phyloP scores from a whole-genome alignment of 108 stramenopile species.

The Mediolabrus comicus region DNA sequence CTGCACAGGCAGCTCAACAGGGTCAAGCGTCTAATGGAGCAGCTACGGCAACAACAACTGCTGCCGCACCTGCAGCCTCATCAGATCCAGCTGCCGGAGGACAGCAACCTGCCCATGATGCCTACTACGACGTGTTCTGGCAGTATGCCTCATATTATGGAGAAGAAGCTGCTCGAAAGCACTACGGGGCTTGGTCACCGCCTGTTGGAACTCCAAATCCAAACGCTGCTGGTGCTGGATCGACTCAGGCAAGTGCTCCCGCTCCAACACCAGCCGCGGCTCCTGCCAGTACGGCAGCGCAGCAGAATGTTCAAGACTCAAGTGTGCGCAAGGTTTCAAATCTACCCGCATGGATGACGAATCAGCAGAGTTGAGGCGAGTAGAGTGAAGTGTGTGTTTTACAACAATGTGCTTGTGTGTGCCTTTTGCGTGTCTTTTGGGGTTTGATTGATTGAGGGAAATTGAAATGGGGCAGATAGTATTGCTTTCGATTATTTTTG shows the following conservation, averaged over 20 bases:
- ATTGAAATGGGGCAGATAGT: neutral
- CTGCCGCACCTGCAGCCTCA: slow-evolving; percentile 28
- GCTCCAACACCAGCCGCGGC: slow-evolving; percentile 25
- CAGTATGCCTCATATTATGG: slow-evolving; percentile 82
- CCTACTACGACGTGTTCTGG: slow-evolving; percentile 91
- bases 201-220: slow-evolving; percentile 88
- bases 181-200: slow-evolving; percentile 90
- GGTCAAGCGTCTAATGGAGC: slow-evolving; percentile 26
- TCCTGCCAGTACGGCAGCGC: slow-evolving; percentile 19
- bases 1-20: slow-evolving; percentile 54
- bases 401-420: neutral
- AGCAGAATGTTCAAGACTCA: slow-evolving; percentile 59
- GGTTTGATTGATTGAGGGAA: neutral
- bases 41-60: slow-evolving; percentile 25
- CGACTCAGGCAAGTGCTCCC: slow-evolving; percentile 41
- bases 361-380: slow-evolving; percentile 15
- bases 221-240: slow-evolving; percentile 58
- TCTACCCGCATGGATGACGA: slow-evolving; percentile 91
- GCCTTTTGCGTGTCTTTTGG: neutral
- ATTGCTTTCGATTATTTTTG: too few relatives aligned
- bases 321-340: slow-evolving; percentile 82
- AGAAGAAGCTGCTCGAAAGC: slow-evolving; percentile 82
- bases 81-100: slow-evolving; percentile 22
- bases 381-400: neutral
- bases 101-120: slow-evolving; percentile 57